Evolutionary conservation across 371 early-diverging fungal species (phyloP).

Genomic region (Mucor racemosus): DNA sequence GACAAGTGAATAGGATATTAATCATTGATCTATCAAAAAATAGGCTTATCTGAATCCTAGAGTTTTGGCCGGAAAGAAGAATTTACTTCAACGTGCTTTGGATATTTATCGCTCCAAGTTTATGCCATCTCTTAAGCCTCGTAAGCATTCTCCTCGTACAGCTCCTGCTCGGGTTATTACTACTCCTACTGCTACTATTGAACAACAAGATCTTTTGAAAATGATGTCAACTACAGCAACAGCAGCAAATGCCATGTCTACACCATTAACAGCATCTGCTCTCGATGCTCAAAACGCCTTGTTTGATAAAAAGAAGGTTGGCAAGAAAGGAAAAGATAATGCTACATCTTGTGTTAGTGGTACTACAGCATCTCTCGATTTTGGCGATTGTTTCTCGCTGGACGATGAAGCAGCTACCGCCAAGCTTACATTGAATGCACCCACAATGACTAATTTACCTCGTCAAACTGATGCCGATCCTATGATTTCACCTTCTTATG

Average conservation of each 20-base stretch:
- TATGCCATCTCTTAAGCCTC: conserved; percentile 45
- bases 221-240: conserved; percentile 19
- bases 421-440: conserved; percentile 1
- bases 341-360: neutral
- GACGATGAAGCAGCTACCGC: conserved; percentile 34
- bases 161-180: conserved; percentile 23
- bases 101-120: conserved; percentile 51
- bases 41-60: conserved; percentile 52
- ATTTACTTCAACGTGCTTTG: conserved; percentile 48
- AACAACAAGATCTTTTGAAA: conserved; percentile 18
- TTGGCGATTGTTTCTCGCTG: conserved; percentile 54
- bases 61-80: conserved; percentile 49
- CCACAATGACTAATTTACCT: conserved; percentile 13
- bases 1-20: neutral
- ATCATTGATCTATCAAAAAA: neutral
- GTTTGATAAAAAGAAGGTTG: conserved; percentile 20
- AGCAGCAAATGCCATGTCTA: conserved; percentile 15
- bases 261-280: conserved; percentile 31
- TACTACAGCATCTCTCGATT: conserved; percentile 41
- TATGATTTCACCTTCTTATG: conserved; percentile 33
- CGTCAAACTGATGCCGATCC: conserved; percentile 24
- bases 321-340: conserved; percentile 5
- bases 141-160: conserved; percentile 33
- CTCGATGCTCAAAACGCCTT: conserved; percentile 29
- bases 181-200: conserved; percentile 17